Conservation (phyloP, 176 grass and related monocot species). For the Carex kokanica region DNA sequence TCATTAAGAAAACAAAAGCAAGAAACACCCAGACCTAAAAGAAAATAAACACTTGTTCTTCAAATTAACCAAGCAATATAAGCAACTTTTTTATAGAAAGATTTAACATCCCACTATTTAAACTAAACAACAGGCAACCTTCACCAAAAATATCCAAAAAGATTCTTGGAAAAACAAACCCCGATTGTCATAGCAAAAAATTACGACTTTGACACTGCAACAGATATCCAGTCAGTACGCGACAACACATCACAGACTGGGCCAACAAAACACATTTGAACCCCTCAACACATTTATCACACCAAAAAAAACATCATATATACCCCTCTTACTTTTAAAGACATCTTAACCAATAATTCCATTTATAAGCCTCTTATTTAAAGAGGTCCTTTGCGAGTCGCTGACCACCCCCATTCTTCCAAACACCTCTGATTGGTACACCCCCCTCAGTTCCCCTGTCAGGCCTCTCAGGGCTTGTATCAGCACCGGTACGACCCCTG, state of each 20-base stretch:
- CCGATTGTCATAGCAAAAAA: neutral
- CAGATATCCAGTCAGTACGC: neutral
- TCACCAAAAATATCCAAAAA: conserved; percentile 15
- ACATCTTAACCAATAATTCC: neutral
- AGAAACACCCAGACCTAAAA: neutral
- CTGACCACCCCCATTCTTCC: conserved; percentile 72
- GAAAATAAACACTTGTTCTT: neutral
- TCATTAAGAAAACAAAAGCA: neutral
- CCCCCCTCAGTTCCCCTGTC: conserved; percentile 11
- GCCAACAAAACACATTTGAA: conserved; percentile 7
- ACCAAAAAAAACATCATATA: neutral
- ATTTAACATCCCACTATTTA: neutral
- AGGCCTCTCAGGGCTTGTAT: conserved; percentile 14
- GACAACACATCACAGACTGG: neutral
- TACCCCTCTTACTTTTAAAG: neutral
- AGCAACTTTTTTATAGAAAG: neutral
- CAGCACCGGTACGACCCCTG: neutral
- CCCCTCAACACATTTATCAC: neutral
- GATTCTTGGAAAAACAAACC: neutral
- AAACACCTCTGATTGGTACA: conserved; percentile 54
- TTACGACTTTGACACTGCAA: neutral
- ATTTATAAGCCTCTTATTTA: conserved; percentile 17
- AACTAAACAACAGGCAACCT: neutral
- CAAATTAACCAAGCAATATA: neutral
- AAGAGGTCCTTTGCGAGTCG: conserved; percentile 44